These are phyloP conservation scores for Leptodontidium sp. DNA, from an alignment of 2,329 filamentous ascomycete genomes.

Conservation along the genomic window DNA sequence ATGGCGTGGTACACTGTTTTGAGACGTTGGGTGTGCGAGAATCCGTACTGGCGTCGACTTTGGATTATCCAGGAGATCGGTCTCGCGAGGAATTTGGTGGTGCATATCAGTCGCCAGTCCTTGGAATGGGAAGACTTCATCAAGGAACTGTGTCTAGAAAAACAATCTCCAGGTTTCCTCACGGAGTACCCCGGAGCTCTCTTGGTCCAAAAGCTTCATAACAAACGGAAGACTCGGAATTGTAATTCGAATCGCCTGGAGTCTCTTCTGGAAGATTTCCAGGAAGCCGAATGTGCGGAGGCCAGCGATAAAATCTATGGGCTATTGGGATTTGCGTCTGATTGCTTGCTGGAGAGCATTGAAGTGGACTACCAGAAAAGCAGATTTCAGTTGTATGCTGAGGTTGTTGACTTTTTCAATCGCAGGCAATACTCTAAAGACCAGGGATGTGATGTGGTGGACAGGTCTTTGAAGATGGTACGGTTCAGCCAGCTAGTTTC, in stretches of 20 bases:
- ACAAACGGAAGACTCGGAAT: neutral
- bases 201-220: neutral
- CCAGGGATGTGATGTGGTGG: neutral
- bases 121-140: neutral
- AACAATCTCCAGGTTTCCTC: neutral
- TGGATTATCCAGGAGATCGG: neutral
- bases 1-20: slow-evolving; percentile 5
- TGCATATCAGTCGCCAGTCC: neutral
- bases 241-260: neutral
- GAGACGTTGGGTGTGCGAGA: slow-evolving; percentile 3
- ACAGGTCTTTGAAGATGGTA: neutral
- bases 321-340: neutral
- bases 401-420: neutral
- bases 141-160: neutral
- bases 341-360: neutral
- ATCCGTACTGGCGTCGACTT: slow-evolving; percentile 1
- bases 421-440: neutral
- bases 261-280: neutral
- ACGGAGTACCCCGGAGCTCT: neutral
- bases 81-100: slow-evolving; percentile 35
- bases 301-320: neutral
- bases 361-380: neutral
- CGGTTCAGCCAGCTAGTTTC: neutral
- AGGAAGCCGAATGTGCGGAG: neutral
- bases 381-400: neutral